phyloP scores from a whole-genome alignment of 106 monocot species.

The Dendrobium officinale region DNA sequence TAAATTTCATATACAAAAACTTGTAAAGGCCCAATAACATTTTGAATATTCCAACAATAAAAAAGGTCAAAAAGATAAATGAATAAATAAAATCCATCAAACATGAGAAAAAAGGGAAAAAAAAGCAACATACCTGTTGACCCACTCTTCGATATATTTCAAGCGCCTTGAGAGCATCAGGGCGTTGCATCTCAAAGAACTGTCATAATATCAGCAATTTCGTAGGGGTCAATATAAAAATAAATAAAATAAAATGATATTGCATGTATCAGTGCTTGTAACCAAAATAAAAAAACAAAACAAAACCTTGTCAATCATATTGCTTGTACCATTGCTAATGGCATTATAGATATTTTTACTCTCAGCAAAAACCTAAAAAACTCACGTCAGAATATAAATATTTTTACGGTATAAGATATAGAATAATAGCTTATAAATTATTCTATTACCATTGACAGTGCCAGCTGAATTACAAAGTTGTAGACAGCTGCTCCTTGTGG shows the following conservation, averaged over 20 bases:
- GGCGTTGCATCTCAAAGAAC: constrained; percentile 98
- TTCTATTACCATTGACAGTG: constrained; percentile 29
- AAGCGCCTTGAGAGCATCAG: constrained; percentile 79
- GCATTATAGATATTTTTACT: constrained; percentile 79
- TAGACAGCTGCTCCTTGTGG: constrained; percentile 76
- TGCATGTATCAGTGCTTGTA: too few species aligned
- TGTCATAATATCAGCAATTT: constrained; percentile 18
- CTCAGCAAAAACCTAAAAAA: constrained; percentile 70
- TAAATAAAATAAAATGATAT: neutral
- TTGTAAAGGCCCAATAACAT: neutral
- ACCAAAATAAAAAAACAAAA: too few species aligned
- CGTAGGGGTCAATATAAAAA: neutral
- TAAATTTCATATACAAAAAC: too few species aligned
- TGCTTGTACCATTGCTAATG: constrained; percentile 76
- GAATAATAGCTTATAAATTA: neutral
- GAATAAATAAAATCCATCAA: neutral
- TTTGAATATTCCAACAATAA: neutral
- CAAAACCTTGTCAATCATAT: constrained; percentile 93
- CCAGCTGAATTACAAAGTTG: constrained; percentile 83
- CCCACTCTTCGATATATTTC: constrained; percentile 76
- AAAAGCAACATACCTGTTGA: constrained; percentile 51
- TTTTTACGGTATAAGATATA: neutral
- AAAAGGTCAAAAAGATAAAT: neutral
- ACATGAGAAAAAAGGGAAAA: neutral
- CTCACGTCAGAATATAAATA: constrained; percentile 3